Base-by-base conservation (phyloP, 2,329 filamentous ascomycete genomes). In the Neodidymelliopsis sp. region DNA sequence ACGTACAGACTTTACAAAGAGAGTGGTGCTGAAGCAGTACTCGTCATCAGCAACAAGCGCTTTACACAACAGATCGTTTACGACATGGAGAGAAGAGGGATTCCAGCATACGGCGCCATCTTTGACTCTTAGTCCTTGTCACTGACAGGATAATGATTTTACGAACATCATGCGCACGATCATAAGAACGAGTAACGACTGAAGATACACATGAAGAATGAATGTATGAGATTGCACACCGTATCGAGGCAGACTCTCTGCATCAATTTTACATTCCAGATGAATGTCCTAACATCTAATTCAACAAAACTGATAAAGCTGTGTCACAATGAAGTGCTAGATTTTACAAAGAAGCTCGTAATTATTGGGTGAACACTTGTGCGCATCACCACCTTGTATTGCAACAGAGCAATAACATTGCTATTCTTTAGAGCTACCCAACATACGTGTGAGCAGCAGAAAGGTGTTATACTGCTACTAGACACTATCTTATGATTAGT, bases 71-170 rank as follows among this genome's bases (percentile, higher is more conserved):
- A 84, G 72, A 78, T 91, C 4, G 87, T 91, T 1, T 89, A 86
- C 69, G 85, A 81, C 12, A 76, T 91, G 51, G 87, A 91, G 71
- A 80, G 77, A 20, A 77, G 85, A 41, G 86, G 87, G 0, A 74
- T 90, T 18, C 81, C 85, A 1, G 86, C 87, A 4, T 91, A 84
- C 71, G 88, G 88, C 2, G 86, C 88, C 2, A 89, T 91, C 59
- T 91, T 87, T 73, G 88, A 91, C 71, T 85, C 82, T 36, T 50
- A 41, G 25, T 9, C n/a, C 11, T 16, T 12, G 5, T 2, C n/a
- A 31, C 11, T 24, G 30, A 34, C 9, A 22, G 31, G 24, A 11
- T 3, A 20, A 45, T 28, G n/a, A 44, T 13, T 22, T 50, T 18
- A 22, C 33, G 33, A 40, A 15, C n/a, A 5, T 19, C 40, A 28